Conservation (phyloP, 2,329 filamentous ascomycete species). For the Scytalidium lignicola region DNA sequence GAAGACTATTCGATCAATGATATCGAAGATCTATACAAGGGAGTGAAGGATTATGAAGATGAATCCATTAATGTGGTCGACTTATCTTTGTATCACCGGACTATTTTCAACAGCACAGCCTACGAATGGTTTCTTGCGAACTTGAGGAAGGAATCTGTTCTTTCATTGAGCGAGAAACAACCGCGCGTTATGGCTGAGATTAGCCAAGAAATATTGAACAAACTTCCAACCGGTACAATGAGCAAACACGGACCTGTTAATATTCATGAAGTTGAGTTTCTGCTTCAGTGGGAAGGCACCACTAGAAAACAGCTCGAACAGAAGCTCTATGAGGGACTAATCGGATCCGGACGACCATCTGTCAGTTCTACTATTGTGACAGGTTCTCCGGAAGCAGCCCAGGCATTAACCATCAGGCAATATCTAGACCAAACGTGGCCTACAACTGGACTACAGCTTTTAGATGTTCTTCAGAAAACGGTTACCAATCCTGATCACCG, state of each 20-base stretch:
- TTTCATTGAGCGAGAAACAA: constrained; percentile 1
- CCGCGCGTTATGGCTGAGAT: constrained; percentile 7
- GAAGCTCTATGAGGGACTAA: constrained; percentile 1
- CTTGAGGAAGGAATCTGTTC: constrained; percentile 2
- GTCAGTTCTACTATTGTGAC: constrained; percentile 6
- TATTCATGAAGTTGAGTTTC: constrained; percentile 4
- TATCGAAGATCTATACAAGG: constrained; percentile 2
- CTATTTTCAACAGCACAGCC: constrained; percentile 8
- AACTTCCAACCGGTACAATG: constrained; percentile 5
- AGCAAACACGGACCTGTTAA: constrained; percentile 7
- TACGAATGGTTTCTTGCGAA: constrained; percentile 9
- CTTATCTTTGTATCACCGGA: constrained; percentile 3
- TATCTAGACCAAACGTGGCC: constrained; percentile 6
- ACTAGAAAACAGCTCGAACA: constrained; percentile 4
- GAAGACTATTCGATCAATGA: constrained; percentile 2
- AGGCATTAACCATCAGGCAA: constrained; percentile 3
- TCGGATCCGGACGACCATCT: too few species aligned
- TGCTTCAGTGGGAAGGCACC: constrained; percentile 4
- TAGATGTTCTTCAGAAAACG: too few species aligned
- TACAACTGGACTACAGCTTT: not conserved
- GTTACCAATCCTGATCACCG: too few species aligned
- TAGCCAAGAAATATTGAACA: not conserved
- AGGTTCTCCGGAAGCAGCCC: constrained; percentile 1
- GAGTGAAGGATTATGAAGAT: too few species aligned
- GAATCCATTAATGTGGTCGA: constrained; percentile 1